Conservation (phyloP, 148 eudicot genomes). For the Nepenthes mirabilis region DNA sequence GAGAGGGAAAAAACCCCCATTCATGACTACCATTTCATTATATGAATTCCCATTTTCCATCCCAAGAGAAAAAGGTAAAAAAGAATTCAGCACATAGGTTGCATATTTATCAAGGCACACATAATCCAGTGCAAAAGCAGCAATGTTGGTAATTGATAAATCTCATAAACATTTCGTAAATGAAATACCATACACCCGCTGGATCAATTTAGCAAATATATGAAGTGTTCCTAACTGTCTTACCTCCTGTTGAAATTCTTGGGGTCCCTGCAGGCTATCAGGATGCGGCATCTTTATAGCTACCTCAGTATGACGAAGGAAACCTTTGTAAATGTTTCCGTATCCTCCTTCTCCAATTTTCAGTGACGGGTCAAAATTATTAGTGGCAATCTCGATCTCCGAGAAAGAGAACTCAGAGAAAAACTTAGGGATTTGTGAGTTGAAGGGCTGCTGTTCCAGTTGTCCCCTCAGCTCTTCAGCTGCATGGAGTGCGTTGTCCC, state of each 20-base stretch:
- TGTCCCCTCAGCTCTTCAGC: conserved; percentile 3
- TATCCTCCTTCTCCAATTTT: conserved; percentile 86
- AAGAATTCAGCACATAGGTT: too few relatives aligned
- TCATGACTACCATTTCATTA: too few relatives aligned
- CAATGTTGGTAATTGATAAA: background rate
- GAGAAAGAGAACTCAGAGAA: conserved; percentile 43
- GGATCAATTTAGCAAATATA: background rate
- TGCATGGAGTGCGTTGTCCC: conserved; percentile 4
- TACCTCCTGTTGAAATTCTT: conserved; percentile 32
- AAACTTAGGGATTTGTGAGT: conserved; percentile 21
- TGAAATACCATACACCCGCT: background rate
- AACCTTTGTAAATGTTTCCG: conserved; percentile 56
- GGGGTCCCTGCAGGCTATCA: conserved; percentile 46
- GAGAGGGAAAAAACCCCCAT: too few relatives aligned
- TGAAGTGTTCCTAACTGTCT: background rate
- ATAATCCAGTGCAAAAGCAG: too few relatives aligned
- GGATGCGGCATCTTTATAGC: conserved; percentile 61
- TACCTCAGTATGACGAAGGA: conserved; percentile 57
- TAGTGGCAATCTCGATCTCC: conserved; percentile 67
- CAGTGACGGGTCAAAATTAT: conserved; percentile 33
- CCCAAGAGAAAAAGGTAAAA: too few relatives aligned
- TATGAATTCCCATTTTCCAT: too few relatives aligned
- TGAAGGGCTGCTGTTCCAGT: conserved; percentile 17
- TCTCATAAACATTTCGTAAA: background rate
- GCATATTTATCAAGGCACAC: too few relatives aligned